Conservation (phyloP, 306 rosid species). For the Hippophae rhamnoides region DNA sequence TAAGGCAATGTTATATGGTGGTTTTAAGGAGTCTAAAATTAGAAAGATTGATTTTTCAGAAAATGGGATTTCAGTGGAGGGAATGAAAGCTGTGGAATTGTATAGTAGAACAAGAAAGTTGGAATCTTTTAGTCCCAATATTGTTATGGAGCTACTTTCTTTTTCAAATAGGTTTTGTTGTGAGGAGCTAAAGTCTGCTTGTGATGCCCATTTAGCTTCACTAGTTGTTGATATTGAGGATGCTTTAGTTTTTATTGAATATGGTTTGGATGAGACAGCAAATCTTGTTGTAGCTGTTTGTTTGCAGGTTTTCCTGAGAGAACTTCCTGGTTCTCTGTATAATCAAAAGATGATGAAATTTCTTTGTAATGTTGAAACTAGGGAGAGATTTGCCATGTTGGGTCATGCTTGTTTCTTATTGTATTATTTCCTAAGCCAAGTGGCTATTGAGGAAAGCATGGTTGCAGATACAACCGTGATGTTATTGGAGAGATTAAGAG, state of each 20-base stretch:
- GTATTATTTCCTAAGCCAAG: slow-evolving; percentile 68
- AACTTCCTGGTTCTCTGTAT: slow-evolving; percentile 44
- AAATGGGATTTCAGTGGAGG: slow-evolving; percentile 49
- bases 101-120: slow-evolving; percentile 59
- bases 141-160: slow-evolving; percentile 57
- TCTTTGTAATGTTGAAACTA: slow-evolving; percentile 39
- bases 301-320: slow-evolving; percentile 64
- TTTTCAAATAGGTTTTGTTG: slow-evolving; percentile 77
- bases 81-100: slow-evolving; percentile 59
- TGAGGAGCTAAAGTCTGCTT: slow-evolving; percentile 57
- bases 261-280: slow-evolving; percentile 66
- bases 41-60: slow-evolving; percentile 47
- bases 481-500: slow-evolving; percentile 57
- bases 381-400: slow-evolving; percentile 40
- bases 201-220: slow-evolving; percentile 61
- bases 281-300: slow-evolving; percentile 57
- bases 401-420: slow-evolving; percentile 55
- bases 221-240: slow-evolving; percentile 40
- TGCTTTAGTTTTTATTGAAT: slow-evolving; percentile 59
- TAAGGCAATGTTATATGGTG: slow-evolving; percentile 63
- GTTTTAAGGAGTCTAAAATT: slow-evolving; percentile 48
- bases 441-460: slow-evolving; percentile 68
- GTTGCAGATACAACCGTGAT: slow-evolving; percentile 45
- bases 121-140: slow-evolving; percentile 38
- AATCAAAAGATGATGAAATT: slow-evolving; percentile 35